Conservation (phyloP, 345 rosid genomes). For the Arabidopsis suecica region DNA sequence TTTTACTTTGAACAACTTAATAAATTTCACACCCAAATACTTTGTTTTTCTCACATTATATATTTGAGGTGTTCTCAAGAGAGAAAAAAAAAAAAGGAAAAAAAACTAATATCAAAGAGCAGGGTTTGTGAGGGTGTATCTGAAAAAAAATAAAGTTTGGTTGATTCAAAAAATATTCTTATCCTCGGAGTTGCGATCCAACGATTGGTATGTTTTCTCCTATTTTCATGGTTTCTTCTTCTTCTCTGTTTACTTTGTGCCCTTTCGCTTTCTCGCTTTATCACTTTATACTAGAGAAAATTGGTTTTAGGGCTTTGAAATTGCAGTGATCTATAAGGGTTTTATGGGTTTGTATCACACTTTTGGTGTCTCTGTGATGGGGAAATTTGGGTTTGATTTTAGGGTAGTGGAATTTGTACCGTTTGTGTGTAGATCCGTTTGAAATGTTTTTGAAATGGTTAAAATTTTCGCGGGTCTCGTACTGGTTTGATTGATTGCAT, state of each 20-base stretch:
- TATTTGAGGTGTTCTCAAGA: slow-evolving; percentile 21
- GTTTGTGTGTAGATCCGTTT: slow-evolving; percentile 35
- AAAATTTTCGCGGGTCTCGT: slow-evolving; percentile 22
- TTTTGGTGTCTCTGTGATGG: background rate
- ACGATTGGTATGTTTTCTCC: slow-evolving; percentile 39
- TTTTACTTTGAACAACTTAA: background rate
- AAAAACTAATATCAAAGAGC: slow-evolving; percentile 15
- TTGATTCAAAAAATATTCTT: slow-evolving; percentile 34
- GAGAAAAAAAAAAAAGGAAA: slow-evolving; percentile 7
- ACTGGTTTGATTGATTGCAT: slow-evolving; percentile 4
- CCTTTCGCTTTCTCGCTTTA: background rate
- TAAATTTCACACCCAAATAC: background rate
- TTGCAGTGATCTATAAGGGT: slow-evolving; percentile 20
- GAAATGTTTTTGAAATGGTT: slow-evolving; percentile 12
- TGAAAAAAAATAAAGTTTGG: slow-evolving; percentile 17
- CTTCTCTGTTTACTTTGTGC: background rate
- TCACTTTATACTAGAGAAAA: background rate
- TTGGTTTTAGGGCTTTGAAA: slow-evolving; percentile 18
- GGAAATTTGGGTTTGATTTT: background rate
- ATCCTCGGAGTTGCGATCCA: slow-evolving; percentile 31
- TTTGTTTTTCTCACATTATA: background rate
- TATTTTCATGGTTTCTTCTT: slow-evolving; percentile 15
- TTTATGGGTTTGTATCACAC: background rate
- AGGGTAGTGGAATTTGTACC: background rate
- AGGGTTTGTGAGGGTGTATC: slow-evolving; percentile 35